Evolutionary conservation across 2,329 filamentous ascomycete genomes (phyloP), one percentile per base, ranked within the genome.

Genomic region (Trichoderma simmonsii): DNA sequence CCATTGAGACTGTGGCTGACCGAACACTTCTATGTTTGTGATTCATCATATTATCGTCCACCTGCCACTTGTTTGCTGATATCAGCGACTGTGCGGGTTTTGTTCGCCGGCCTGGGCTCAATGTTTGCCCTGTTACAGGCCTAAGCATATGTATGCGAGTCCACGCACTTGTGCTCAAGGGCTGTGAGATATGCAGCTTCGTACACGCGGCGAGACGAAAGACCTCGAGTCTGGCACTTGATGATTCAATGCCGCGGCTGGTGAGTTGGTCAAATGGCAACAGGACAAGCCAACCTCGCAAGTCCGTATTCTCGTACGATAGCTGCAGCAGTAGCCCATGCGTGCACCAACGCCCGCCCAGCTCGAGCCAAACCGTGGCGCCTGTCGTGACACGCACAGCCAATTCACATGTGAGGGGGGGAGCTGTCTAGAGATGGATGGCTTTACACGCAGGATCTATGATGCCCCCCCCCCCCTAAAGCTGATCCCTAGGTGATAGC

Each of bases 311-410:
- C 34, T 69, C 66, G 66, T 69, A 69, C 66, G 66, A 69, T 61
- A 30, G 26, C 30, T 69, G 66, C 66, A 69, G 66, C 66, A 54
- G n/a, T 61, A 48, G 65, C 51, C 64, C 32, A 60, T 60, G 66
- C 36, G 54, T 39, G 36, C 34, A 60, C 36, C 57, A 69, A 61
- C 66, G 56, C 56, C 54, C 54, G 66, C 57, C 36, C 63, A 26
- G 48, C 28, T 56, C 26, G 63, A 56, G 63, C 39, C 14, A 56
- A 51, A 34, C 56, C 36, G 56, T 51, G 39, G 66, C 56, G 56
- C 57, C 57, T 69, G 54, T 32, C 36, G 56, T 69, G 66, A 69
- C 66, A 26, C 66, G 12, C 57, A 61, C 56, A 43, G 32, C 34
- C 24, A 43, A 21, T 67, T 43, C 26, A 59, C 26, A 14, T 43